Base-by-base conservation (phyloP, 345 rosid genomes). In the Ailanthus altissimus region DNA sequence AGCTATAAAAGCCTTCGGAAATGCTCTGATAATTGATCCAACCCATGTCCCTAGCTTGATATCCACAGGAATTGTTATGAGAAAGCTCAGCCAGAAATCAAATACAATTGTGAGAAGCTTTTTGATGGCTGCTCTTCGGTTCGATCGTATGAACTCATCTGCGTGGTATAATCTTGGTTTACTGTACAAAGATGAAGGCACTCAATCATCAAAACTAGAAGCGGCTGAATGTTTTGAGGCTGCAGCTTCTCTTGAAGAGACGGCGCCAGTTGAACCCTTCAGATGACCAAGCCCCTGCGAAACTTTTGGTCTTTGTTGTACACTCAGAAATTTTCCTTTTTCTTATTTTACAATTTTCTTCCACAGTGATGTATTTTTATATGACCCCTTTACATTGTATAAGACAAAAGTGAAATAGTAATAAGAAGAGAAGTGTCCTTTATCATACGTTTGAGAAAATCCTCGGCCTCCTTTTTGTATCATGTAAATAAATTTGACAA, bases 131-230 rank as follows among this genome's bases (percentile, higher is more conserved):
- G 98, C 98, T 67, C 83, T 90, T 15, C 74, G 82, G 71, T 78
- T 86, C 4, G 97, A 93, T 79, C 84, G 87, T 78, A 77, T 84
- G 83, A 93, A 90, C 69, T 81, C 84, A n/a, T 79, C 80, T 11
- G 93, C 97, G 50, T 93, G 98, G 98, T 87, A 88, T 79, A 88
- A 85, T 79, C 92, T 93, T 15, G 98, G 93, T 26, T 83, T 86
- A 75, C 83, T 91, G 72, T 83, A 82, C 72, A 83, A 75, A 80
- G 77, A 81, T 0, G 90, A 85, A 83, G 87, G 83, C 16, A 80
- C 90, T 0, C 50, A 85, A 25, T 85, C 88, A 0, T 83, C 90
- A 2, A 42, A 70, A 58, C 74, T 56, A 11, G 97, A 90, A 75
- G 98, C 94, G 0, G 87, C 82, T 0, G 93, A 89, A 69, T 93